Evolutionary conservation across 23 red algal genomes (phyloP).

Genomic region (Chondrus crispus): DNA sequence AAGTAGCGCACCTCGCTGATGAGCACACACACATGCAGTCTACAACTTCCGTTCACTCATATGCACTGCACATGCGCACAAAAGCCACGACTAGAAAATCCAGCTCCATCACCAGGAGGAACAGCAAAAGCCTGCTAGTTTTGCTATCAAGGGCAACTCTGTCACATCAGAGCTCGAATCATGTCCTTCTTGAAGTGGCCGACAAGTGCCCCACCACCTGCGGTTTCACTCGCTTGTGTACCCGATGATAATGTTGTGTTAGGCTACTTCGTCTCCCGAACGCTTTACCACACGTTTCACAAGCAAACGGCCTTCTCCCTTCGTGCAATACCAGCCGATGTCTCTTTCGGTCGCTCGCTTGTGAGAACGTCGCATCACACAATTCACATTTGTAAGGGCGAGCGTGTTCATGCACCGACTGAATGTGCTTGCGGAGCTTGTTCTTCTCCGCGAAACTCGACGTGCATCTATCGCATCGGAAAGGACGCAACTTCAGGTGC

Average conservation of each 20-base stretch:
- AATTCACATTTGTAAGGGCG: conserved; percentile 55
- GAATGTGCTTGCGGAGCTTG: conserved; percentile 68
- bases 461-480: conserved; percentile 26
- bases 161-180: too few species aligned
- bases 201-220: not conserved
- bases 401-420: conserved; percentile 47
- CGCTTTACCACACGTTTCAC: conserved; percentile 27
- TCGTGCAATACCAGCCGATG: conserved; percentile 46
- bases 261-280: conserved; percentile 53
- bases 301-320: conserved; percentile 47
- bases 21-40: too few species aligned
- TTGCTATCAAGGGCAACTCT: too few species aligned
- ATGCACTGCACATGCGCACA: too few species aligned
- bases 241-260: conserved; percentile 52
- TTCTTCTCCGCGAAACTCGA: conserved; percentile 54
- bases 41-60: too few species aligned
- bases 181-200: too few species aligned
- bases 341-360: conserved; percentile 56
- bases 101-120: too few species aligned
- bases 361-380: conserved; percentile 47
- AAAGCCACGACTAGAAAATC: too few species aligned
- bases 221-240: conserved; percentile 47
- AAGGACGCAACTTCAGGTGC: conserved; percentile 71
- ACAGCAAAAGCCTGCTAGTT: too few species aligned
- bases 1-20: too few species aligned